Base-by-base conservation (phyloP, 345 rosid genomes). In the Brassica incana region DNA sequence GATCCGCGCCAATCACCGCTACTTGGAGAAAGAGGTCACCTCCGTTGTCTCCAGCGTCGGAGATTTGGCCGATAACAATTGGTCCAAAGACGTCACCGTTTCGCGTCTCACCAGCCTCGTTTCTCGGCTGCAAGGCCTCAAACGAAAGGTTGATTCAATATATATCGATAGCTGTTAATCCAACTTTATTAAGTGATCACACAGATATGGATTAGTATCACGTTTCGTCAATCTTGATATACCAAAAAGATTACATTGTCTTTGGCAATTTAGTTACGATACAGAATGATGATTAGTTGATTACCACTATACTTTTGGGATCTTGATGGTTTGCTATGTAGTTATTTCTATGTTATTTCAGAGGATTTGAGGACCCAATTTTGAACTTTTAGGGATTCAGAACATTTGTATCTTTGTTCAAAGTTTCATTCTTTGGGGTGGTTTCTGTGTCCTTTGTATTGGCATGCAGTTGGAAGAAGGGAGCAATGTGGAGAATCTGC, bases 121-220 rank as follows among this genome's bases (percentile, higher is more conserved):
- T 1, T 93, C 96, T 75, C 89, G 97, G 81, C 86, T 95, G 80
- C 99, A 93, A 77, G 99, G 99, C 25, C 93, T 95, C 68, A 95
- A 95, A 85, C 80, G 97, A 75, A 95, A 93, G 97, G 99, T 91
- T 76, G 10, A 10, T 5, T 29, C 32, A 29, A 29, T 29, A 29
- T 0, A 29, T 3, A 29, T 29, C 32, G 0, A 29, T 29, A 29
- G 32, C 32, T 29, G 30, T 29, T 29, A 3, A 29, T 29, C 30
- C 30, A 29, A 29, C 30, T 29, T 29, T 29, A 29, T 29, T 29
- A 29, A 29, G 1, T 29, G 32, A 29, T 29, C 30, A 29, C 30
- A 29, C 30, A 29, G 4, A 29, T 29, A 29, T 29, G 32, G 32
- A 29, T 29, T 29, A 29, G 4, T 29, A 29, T 0, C 32, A 29